Evolutionary conservation across 495 filamentous ascomycete species (phyloP), one percentile per base, ranked within the genome.

Genomic region (Coniosporium apollinis): DNA sequence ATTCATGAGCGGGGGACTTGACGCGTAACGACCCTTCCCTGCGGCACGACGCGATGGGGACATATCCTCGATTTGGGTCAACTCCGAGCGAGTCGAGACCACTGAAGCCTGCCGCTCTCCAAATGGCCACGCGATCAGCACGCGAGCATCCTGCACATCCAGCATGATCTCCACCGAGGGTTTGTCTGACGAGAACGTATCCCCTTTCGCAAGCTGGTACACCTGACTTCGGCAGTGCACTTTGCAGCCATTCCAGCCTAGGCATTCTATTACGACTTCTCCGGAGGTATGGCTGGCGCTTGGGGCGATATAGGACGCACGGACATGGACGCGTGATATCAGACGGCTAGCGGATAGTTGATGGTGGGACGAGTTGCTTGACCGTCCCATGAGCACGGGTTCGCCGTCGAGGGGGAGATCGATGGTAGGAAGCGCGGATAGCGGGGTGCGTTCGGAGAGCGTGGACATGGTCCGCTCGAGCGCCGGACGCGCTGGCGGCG

Each of bases 231-330:
- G 79, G 58, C 82, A 94, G 58, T 93, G 86, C 38, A 97, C 60
- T 55, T 84, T 93, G 33, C 87, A 66, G 9, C 89, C 87, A 56
- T 97, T 97, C 86, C 87, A 94, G 13, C 89, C 89, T 49, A 78
- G 69, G 57, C 89, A 97, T 52, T 79, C 68, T 37, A 97, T 76
- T 54, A 84, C 78, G 32, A 96, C 69, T 56, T 72, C 73, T 47
- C 77, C 75, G 4, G 59, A 42, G 28, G 61, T 50, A 33, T 54
- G 41, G 8, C 51, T 43, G 28, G 55, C 43, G 5, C 67, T 61
- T 6, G 77, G 70, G 2, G 77, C 65, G 31, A 84, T 72, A 54
- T 89, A 97, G 19, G 72, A 67, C 38, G 85, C 86, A 51, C 82
- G 78, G 55, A 94, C 79, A 52, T 97, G 89, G 30, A 94, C 69